Percentiles rank a stretch among this genome's conserved stretches.
Conservation (phyloP, 2,329 filamentous ascomycete genomes). For the Sphaceloma murrayae region DNA sequence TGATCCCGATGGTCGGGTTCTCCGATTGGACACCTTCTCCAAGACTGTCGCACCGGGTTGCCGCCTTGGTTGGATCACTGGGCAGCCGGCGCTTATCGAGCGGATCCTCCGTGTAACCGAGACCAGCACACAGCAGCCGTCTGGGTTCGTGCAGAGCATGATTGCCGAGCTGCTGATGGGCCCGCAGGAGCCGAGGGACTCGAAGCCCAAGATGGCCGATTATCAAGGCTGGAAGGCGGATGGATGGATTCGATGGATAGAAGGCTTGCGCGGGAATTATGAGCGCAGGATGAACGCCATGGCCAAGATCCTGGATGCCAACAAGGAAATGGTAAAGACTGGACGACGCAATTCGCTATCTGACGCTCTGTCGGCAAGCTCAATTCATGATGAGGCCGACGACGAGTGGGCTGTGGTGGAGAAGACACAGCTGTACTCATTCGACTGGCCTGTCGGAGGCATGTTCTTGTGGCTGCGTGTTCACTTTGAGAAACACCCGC, state of each 20-base stretch:
- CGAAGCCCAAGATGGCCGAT: slow-evolving; percentile 42
- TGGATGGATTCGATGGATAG: slow-evolving; percentile 88
- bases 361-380: slow-evolving; percentile 26
- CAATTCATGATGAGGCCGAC: slow-evolving; percentile 29
- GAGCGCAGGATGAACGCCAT: slow-evolving; percentile 75
- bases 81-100: slow-evolving; percentile 68
- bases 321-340: slow-evolving; percentile 55
- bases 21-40: slow-evolving; percentile 86
- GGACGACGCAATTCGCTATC: slow-evolving; percentile 36
- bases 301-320: slow-evolving; percentile 62
- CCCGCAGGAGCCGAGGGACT: slow-evolving; percentile 43
- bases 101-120: slow-evolving; percentile 66
- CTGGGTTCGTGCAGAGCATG: slow-evolving; percentile 79
- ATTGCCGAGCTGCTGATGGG: slow-evolving; percentile 70
- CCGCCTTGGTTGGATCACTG: slow-evolving; percentile 82
- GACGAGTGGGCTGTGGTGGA: slow-evolving; percentile 66
- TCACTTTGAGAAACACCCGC: slow-evolving; percentile 62
- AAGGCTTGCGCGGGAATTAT: slow-evolving; percentile 72
- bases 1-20: slow-evolving; percentile 76
- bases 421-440: slow-evolving; percentile 64
- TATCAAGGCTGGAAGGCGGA: slow-evolving; percentile 61
- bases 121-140: slow-evolving; percentile 69
- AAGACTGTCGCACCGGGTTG: slow-evolving; percentile 88
- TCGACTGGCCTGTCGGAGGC: slow-evolving; percentile 70
- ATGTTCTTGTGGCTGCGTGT: slow-evolving; percentile 87